These are phyloP conservation scores for Xanthoconium separans DNA, from an alignment of 1,284 basidiomycete species.

Conservation along the genomic window DNA sequence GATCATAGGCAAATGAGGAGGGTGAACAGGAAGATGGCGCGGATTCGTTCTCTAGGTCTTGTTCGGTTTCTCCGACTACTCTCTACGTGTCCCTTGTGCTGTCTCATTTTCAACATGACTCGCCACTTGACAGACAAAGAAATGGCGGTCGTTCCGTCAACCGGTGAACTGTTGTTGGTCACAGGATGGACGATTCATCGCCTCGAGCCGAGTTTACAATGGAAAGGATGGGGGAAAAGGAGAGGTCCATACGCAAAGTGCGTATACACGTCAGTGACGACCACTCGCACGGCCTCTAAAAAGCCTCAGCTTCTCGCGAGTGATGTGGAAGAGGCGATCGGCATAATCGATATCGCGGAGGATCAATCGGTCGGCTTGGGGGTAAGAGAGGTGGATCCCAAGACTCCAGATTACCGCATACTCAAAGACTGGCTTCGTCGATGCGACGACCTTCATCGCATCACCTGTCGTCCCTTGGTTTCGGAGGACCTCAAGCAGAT, in stretches of 20 bases:
- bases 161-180: background rate
- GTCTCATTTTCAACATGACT: conserved; percentile 13
- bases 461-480: conserved; percentile 2
- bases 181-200: conserved; percentile 4
- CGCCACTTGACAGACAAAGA: conserved; percentile 2
- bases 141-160: background rate
- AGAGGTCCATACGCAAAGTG: conserved; percentile 11
- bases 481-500: conserved; percentile 7
- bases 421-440: conserved; percentile 12
- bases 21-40: conserved; percentile 2
- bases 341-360: background rate
- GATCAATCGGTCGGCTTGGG: conserved; percentile 1
- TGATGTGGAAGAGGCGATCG: conserved; percentile 9
- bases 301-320: background rate
- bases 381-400: conserved; percentile 3
- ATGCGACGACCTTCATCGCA: conserved; percentile 8
- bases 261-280: conserved; percentile 5
- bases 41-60: conserved; percentile 9
- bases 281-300: background rate
- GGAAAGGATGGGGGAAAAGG: conserved; percentile 2
- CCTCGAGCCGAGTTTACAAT: conserved; percentile 1
- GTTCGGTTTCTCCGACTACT: conserved; percentile 9
- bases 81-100: conserved; percentile 11
- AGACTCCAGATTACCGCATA: background rate
- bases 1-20: background rate